Conservation (phyloP, 148 eudicot species). For the Rhododendron molle region DNA sequence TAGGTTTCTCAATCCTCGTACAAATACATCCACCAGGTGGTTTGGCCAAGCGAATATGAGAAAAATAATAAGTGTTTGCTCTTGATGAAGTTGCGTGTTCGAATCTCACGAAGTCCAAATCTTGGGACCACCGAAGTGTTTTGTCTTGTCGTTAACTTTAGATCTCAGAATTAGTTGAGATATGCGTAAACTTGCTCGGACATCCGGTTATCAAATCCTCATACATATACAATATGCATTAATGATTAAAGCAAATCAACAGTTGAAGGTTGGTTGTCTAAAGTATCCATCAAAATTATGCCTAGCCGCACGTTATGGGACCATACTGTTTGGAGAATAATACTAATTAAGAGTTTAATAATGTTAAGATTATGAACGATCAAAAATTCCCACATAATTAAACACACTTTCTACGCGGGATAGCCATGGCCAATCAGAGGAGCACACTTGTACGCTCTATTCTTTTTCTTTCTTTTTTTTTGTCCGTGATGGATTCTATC, state of each 20-base stretch:
- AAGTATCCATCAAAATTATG: not conserved
- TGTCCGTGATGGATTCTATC: not conserved
- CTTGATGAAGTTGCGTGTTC: not conserved
- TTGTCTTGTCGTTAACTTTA: not conserved
- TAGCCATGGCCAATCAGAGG: not conserved
- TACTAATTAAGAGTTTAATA: not conserved
- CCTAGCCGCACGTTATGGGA: not conserved
- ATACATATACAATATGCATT: not conserved
- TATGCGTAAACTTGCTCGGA: not conserved
- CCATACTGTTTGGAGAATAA: not conserved
- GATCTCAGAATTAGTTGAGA: too few relatives aligned
- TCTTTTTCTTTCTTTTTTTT: not conserved
- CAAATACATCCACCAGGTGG: not conserved
- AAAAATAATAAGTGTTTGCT: too few relatives aligned
- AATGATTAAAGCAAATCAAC: not conserved
- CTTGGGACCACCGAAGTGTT: not conserved
- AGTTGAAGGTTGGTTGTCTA: not conserved
- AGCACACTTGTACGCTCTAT: not conserved
- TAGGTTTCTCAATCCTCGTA: not conserved
- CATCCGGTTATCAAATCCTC: not conserved
- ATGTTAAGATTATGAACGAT: not conserved
- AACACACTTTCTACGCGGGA: not conserved
- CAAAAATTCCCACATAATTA: not conserved
- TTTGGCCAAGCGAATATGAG: too few relatives aligned
- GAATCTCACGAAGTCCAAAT: too few relatives aligned